Base-by-base conservation (phyloP, 306 rosid species). In the Cucumis cinereus region DNA sequence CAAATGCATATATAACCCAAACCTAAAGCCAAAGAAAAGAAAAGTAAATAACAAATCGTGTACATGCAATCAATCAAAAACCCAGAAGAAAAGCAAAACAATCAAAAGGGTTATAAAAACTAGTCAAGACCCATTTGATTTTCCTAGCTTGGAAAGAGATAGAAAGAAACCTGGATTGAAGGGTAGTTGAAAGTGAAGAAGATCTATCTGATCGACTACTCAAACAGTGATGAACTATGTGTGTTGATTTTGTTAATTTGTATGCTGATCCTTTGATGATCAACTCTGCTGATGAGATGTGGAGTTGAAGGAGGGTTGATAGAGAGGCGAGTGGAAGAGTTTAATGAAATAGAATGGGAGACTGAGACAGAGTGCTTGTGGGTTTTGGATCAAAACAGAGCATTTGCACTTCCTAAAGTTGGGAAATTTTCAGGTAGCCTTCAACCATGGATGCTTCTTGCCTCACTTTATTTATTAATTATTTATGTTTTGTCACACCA, bases 1-100 rank as follows among this genome's bases (percentile, higher is more conserved):
- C 24, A 77, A 47, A 77, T 47, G 58, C 35, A 45, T 76, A 57
- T n/a, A 75, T 22, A 24, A 15, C 20, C 45, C 15, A 76, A 61
- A 76, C 75, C 76, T 47, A 16, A 70, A 83, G 67, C 49, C 76
- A 64, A 77, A 71, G 55, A 49, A 57, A 63, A 82, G 40, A 26
- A 14, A 52, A 30, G 13, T 12, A 35, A 54, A 5, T 12, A 54
- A 17, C 43, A 33, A 19, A n/a, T 58, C 41, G 12, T 9, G 45
- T 24, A 60, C 52, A 52, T 22, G 45, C 79, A 76, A 38, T 50
- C 41, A 22, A 52, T 20, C 6, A 45, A 59, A 59, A 24, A 26
- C 79, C 59, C 52, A 76, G 24, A 76, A 59, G n/a, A 50, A 59
- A 22, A 4, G 14, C 28, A 20, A 74, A n/a, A 7, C 16, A 57